A percentile compares a stretch with the other conserved stretches of the same genome.
Evolutionary conservation across 768 basidiomycete genomes (phyloP).

Genomic region (Daedaleopsis nitida): DNA sequence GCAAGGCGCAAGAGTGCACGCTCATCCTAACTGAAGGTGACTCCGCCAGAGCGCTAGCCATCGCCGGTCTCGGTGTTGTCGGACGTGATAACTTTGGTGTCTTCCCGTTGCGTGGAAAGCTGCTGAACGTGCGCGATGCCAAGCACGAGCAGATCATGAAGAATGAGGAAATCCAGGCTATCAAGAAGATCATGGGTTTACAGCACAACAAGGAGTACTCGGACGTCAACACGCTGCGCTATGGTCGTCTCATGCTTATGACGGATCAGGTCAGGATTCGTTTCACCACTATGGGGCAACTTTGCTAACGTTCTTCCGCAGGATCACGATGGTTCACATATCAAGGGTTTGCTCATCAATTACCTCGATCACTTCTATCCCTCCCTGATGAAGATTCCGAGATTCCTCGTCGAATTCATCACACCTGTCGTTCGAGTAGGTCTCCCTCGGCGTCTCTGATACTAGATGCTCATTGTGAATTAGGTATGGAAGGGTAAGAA

Average conservation of each 20-base stretch:
- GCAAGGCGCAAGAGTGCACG: conserved; percentile 78
- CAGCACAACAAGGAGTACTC: conserved; percentile 92
- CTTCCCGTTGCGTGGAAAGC: conserved; percentile 95
- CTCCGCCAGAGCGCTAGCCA: conserved; percentile 95
- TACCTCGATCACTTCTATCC: conserved; percentile 97
- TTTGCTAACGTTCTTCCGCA: conserved; percentile 31
- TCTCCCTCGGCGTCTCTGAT: conserved; percentile 5
- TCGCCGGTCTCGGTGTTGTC: conserved; percentile 92
- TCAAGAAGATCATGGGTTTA: conserved; percentile 97
- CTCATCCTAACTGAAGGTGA: conserved; percentile 99
- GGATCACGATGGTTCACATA: conserved; percentile 99
- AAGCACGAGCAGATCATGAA: conserved; percentile 96
- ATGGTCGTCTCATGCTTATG: conserved; percentile 98
- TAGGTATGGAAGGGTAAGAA: conserved; percentile 81
- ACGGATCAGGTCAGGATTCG: conserved; percentile 83
- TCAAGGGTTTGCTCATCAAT: conserved; percentile 99
- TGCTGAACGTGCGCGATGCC: conserved; percentile 97
- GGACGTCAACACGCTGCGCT: conserved; percentile 68
- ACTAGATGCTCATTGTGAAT: neutral
- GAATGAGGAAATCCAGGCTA: conserved; percentile 95
- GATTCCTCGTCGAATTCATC: conserved; percentile 96
- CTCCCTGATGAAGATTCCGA: conserved; percentile 84
- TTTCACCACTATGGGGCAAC: neutral
- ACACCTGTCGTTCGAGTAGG: conserved; percentile 95
- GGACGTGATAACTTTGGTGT: conserved; percentile 98